These are phyloP conservation scores for Fusarium bactridioides DNA, from an alignment of 2,329 filamentous ascomycete species.

Conservation along the genomic window DNA sequence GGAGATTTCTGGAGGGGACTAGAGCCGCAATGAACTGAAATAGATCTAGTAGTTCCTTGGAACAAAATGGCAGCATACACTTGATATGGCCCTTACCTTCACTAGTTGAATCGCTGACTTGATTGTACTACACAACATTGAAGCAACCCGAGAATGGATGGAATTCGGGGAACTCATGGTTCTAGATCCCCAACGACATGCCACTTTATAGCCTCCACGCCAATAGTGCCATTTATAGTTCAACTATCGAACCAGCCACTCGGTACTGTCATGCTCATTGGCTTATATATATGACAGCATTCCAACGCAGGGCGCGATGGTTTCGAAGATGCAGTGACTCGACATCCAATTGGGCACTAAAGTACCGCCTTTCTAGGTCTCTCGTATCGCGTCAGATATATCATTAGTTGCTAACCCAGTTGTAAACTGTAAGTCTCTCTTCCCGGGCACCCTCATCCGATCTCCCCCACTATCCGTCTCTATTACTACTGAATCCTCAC, in stretches of 20 bases:
- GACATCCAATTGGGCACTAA: background rate
- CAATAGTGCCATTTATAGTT: background rate
- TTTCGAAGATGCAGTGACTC: fast-evolving
- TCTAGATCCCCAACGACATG: background rate
- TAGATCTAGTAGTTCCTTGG: fast-evolving
- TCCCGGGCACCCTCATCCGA: fast-evolving
- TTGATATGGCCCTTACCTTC: fast-evolving
- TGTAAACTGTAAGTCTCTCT: too few species aligned
- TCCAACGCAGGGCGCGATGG: background rate
- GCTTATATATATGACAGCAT: fast-evolving
- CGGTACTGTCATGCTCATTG: background rate
- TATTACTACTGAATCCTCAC: fast-evolving
- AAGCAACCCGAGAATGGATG: background rate
- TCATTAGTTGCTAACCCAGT: too few species aligned
- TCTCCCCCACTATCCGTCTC: background rate
- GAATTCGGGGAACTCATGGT: background rate
- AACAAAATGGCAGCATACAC: fast-evolving
- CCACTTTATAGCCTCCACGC: fast-evolving
- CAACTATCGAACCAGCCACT: too few species aligned
- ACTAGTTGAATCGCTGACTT: fast-evolving
- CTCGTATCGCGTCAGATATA: too few species aligned
- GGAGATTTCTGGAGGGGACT: slow-evolving; percentile 28
- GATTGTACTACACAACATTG: background rate
- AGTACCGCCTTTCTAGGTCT: too few species aligned
- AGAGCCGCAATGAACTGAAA: background rate